Evolutionary conservation across 768 basidiomycete species (phyloP), one percentile per base, ranked within the genome.

Genomic region (Kwoniella sp.): DNA sequence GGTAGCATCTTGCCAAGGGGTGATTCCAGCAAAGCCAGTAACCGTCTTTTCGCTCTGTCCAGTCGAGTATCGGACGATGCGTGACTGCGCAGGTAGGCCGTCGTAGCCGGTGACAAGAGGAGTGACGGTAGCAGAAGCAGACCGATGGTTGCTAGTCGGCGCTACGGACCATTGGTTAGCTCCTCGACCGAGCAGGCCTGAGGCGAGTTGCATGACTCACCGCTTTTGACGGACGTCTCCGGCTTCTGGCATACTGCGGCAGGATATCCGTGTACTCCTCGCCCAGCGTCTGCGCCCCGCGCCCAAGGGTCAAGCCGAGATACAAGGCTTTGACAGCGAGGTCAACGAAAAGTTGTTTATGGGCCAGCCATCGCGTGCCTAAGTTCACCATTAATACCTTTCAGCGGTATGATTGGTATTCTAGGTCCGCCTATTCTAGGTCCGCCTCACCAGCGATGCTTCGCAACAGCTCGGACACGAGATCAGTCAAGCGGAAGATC

Each of bases 251-350:
- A 38, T 67, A 50, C 23, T 61, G 57, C 5, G 71, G 69, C 23
- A 64, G 37, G n/a, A 75, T 70, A 46, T 75, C 74, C 14, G 71
- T 71, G 38, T 75, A 75, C 40, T 75, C 74, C 45, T 75, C 74
- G 9, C 74, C 74, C 14, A 75, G 40, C 3, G 74, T 74, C 48
- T 69, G 70, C 0, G 43, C 46, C 1, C 71, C 74, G 50, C 62
- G 37, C 0, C 72, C 74, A 37, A 75, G 65, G 0, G 74, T 73
- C 38, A 73, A 46, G 10, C 60, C 42, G 15, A 67, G 64, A 48
- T 75, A 75, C 3, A 69, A 54, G 2, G 65, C 50, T 29, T 60
- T 54, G 11, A 70, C 60, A 2, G 65, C 19, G 5, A 73, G 29
- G 39, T 68, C 64, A 19, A 75, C 43, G 26, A 60, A 48, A 3